Base-by-base conservation (phyloP, 2,329 filamentous ascomycete species). In the Fusarium torulosum region DNA sequence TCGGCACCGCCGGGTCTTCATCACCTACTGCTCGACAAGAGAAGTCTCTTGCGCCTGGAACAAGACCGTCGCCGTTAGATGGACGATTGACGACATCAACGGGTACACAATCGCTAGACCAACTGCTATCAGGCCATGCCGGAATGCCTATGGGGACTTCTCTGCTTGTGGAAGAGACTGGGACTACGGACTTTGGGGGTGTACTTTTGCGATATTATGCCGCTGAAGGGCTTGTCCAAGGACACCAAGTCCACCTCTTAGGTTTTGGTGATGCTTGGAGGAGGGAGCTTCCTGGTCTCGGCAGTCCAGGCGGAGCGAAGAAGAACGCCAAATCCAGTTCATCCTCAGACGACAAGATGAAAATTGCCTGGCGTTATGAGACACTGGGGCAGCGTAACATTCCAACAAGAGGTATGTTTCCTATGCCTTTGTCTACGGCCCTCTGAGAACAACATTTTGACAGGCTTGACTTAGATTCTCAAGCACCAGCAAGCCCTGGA, bases 291-390 rank as follows among this genome's bases (percentile, higher is more conserved):
- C 96, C 96, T 4, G 95, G 91, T 0, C 77, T 96, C 33, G 84
- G 83, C 3, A 80, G 73, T 11, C 77, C 79, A 17, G 70, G 73
- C 46, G 64, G 76, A 66, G 79, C 83, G 50, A 82, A 73, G 78
- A 75, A 74, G 41, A 62, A 69, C 70, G 79, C 69, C 71, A 81
- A 77, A 55, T 71, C 83, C 31, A 81, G 83, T 38, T 54, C 75
- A 17, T 69, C 76, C 4, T 74, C 79, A 3, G 84, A 85, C 15
- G 91, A 95, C 66, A 94, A 90, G 79, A 98, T 99, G 96, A 98
- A 97, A 82, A 99, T 99, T 82, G 96, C 96, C 5, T 99, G 96
- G 96, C 87, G 96, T 77, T 99, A 99, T 80, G 94, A 98, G 79
- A 87, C 89, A 33, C 79, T 98, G 53, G 91, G 91, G 17, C 90